Percentiles rank a stretch among this genome's conserved stretches.
phyloP scores from a whole-genome alignment of 768 basidiomycete genomes.

The Agaricus sinodeliciosus region DNA sequence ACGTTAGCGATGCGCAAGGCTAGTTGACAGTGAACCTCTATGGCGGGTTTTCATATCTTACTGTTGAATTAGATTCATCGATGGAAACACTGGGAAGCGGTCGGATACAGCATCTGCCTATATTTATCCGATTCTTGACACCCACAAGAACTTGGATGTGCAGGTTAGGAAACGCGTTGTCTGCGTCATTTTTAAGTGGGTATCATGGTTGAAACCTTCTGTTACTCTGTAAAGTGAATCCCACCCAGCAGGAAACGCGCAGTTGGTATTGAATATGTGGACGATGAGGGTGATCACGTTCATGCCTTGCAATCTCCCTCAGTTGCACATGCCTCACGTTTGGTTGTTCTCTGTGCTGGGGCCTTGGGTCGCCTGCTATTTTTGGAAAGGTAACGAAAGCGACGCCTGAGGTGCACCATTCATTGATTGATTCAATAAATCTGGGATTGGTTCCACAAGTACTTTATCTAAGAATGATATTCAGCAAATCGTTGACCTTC shows the following conservation, averaged over 20 bases:
- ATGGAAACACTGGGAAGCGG: constrained; percentile 41
- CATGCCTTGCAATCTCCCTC: constrained; percentile 15
- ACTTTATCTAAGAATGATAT: constrained; percentile 45
- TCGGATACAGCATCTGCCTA: constrained; percentile 50
- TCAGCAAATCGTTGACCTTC: constrained; percentile 49
- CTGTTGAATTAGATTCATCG: constrained; percentile 43
- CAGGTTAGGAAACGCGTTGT: constrained; percentile 35
- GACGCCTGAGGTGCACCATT: neutral
- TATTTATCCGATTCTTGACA: constrained; percentile 38
- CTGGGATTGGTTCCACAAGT: constrained; percentile 49
- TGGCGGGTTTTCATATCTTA: neutral
- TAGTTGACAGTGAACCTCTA: constrained; percentile 8
- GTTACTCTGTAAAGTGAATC: neutral
- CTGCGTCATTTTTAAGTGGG: constrained; percentile 43
- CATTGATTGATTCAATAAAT: constrained; percentile 11
- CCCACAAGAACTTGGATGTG: constrained; percentile 35
- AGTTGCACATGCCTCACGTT: constrained; percentile 30
- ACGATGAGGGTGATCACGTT: constrained; percentile 23
- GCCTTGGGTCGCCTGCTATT: constrained; percentile 49
- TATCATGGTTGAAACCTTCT: neutral
- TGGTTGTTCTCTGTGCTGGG: constrained; percentile 46
- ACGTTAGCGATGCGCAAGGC: constrained; percentile 51
- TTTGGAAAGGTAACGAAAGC: constrained; percentile 33
- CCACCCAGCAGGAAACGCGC: constrained; percentile 30
- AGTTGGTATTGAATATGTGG: constrained; percentile 47